A percentile compares a stretch with the other conserved stretches of the same genome.
Conservation (phyloP, 1,139 yeast genomes). For the Suhomyces anneliseae region DNA sequence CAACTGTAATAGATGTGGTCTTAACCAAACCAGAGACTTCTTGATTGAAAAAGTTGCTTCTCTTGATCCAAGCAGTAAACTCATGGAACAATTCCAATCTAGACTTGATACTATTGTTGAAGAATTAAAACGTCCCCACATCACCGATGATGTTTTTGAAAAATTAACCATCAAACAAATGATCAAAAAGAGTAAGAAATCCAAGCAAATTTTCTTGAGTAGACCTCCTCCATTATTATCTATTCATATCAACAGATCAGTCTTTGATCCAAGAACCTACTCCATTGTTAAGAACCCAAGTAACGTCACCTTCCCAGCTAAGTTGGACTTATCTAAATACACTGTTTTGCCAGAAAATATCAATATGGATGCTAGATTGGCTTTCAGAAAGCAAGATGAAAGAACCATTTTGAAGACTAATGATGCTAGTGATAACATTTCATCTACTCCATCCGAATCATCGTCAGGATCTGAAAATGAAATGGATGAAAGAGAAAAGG, state of each 20-base stretch:
- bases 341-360: slow-evolving; percentile 70
- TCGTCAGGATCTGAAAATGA: slow-evolving; percentile 4
- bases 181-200: slow-evolving; percentile 73
- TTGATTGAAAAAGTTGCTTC: slow-evolving; percentile 39
- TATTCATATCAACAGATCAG: slow-evolving; percentile 87
- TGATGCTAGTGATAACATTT: not conserved
- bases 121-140: slow-evolving; percentile 64
- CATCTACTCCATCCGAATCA: slow-evolving; percentile 4
- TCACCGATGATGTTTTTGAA: slow-evolving; percentile 78
- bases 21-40: slow-evolving; percentile 58
- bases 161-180: slow-evolving; percentile 72
- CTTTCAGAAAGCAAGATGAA: slow-evolving; percentile 64
- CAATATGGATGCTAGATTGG: slow-evolving; percentile 75
- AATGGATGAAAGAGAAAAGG: slow-evolving; percentile 5
- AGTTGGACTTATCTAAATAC: slow-evolving; percentile 64
- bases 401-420: slow-evolving; percentile 1
- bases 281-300: slow-evolving; percentile 82
- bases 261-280: slow-evolving; percentile 84
- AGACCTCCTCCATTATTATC: slow-evolving; percentile 84
- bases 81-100: slow-evolving; percentile 44
- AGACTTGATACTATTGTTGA: slow-evolving; percentile 57
- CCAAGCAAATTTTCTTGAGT: slow-evolving; percentile 76
- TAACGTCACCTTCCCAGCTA: slow-evolving; percentile 71
- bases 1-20: slow-evolving; percentile 88
- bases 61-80: slow-evolving; percentile 30